Evolutionary conservation across 208 protist species (phyloP).

Genomic region (Crithidia sp.): DNA sequence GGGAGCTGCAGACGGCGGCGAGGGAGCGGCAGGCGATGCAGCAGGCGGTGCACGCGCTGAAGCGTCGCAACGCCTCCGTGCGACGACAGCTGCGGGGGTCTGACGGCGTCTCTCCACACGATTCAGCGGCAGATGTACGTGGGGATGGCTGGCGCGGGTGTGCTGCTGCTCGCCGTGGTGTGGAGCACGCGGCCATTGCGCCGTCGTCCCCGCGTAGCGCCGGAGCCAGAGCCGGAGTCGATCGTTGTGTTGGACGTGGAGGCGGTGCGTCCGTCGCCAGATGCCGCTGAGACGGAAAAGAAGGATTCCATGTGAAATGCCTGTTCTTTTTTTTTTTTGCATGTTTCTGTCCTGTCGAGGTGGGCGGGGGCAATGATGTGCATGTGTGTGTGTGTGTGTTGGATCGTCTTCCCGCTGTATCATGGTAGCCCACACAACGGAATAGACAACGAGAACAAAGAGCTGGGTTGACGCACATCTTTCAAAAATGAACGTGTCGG

Average conservation of each 20-base stretch:
- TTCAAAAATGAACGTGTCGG: no score
- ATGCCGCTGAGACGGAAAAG: not conserved
- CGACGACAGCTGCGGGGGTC: conserved; percentile 18
- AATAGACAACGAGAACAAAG: no score
- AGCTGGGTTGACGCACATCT: no score
- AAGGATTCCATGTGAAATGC: not conserved
- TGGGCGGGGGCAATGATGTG: not conserved
- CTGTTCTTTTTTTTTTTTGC: not conserved
- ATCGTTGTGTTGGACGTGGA: not conserved
- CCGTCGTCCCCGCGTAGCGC: not conserved
- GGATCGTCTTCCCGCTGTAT: no score
- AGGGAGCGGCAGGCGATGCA: conserved; percentile 20
- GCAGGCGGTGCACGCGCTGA: conserved; percentile 14
- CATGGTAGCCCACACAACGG: no score
- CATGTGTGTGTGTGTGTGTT: no score
- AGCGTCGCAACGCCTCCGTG: conserved; percentile 17
- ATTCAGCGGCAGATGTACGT: conserved; percentile 27
- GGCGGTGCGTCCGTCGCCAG: not conserved
- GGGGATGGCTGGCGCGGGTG: conserved; percentile 16
- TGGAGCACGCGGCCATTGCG: conserved; percentile 24
- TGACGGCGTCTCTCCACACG: conserved; percentile 10
- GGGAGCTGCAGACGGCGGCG: conserved; percentile 21
- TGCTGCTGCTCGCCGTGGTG: conserved; percentile 20
- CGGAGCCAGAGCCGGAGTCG: not conserved
- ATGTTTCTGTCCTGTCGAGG: not conserved